Evolutionary conservation across 306 rosid species (phyloP), one percentile per base, ranked within the genome.

Genomic region (Glycyrrhiza uralensis): DNA sequence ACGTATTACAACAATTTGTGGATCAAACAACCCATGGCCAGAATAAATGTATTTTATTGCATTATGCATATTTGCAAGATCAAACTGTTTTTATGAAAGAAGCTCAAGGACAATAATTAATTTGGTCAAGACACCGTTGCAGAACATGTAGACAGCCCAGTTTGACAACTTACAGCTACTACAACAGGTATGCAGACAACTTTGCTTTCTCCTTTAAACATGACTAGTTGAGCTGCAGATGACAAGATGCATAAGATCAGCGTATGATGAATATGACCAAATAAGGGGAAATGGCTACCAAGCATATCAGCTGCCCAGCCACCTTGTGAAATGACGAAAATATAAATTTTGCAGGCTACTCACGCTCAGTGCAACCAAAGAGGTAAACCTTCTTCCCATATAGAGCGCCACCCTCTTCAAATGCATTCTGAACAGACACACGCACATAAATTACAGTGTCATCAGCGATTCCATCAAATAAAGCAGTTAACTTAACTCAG

Each of bases 351-450:
- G 14, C 15, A 70, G 9, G 47, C 45, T 52, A 85, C 86, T 81
- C 59, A 85, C 88, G 88, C 62, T 93, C 98, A 2, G 97, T 90
- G 69, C 90, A 86, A 75, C 93, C 90, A 64, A 93, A 93, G 23
- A 93, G 87, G 69, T 90, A 93, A 60, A 86, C 98, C 44, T 88
- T 90, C 76, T 90, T 83, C 3, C 73, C 92, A 35, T 81, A 55
- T 41, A 93, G 72, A 45, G 51, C 56, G 6, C 98, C 97, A 7
- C 82, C 90, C 81, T 90, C 96, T 70, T 90, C 98, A 75, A 93
- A 90, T 19, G 91, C 88, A 58, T 86, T 80, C 93, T 90, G 76
- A 58, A 60, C 15, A 57, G 36, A 44, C 4, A 46, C 3, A 35
- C 8, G 58, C 14, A 7, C 67, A 72, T 32, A 74, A 70, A 47